A percentile compares a stretch with the other conserved stretches of the same genome.
Conservation (phyloP, 768 basidiomycete genomes). For the Crassisporium funariophilum region DNA sequence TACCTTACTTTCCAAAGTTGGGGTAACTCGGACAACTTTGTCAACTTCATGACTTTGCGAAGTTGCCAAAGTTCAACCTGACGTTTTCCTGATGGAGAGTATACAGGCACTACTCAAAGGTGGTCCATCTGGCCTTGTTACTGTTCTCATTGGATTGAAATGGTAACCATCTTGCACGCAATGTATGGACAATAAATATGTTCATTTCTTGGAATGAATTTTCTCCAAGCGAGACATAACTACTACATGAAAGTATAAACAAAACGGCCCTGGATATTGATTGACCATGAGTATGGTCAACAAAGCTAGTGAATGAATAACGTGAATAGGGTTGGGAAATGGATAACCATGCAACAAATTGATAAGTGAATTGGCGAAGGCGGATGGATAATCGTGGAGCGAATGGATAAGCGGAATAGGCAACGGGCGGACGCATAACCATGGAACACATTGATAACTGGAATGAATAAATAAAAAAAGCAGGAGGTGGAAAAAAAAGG, state of each 20-base stretch:
- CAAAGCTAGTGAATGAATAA: not conserved
- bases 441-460: not conserved
- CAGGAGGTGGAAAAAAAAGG: not conserved
- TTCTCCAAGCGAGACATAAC: not conserved
- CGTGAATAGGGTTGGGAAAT: not conserved
- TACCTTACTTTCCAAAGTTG: too few species aligned
- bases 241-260: not conserved
- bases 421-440: not conserved
- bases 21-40: too few species aligned
- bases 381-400: not conserved
- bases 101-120: not conserved
- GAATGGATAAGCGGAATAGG: not conserved
- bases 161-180: not conserved
- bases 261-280: not conserved
- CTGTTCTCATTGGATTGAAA: not conserved
- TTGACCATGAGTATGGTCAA: not conserved
- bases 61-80: too few species aligned
- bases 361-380: not conserved
- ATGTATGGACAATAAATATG: not conserved
- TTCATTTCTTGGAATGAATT: not conserved
- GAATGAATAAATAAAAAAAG: not conserved
- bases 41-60: too few species aligned
- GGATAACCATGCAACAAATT: not conserved
- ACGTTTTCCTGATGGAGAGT: too few species aligned
- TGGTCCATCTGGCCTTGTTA: not conserved